phyloP scores from a whole-genome alignment of 495 filamentous ascomycete genomes.

The Aspergillus panamensis region DNA sequence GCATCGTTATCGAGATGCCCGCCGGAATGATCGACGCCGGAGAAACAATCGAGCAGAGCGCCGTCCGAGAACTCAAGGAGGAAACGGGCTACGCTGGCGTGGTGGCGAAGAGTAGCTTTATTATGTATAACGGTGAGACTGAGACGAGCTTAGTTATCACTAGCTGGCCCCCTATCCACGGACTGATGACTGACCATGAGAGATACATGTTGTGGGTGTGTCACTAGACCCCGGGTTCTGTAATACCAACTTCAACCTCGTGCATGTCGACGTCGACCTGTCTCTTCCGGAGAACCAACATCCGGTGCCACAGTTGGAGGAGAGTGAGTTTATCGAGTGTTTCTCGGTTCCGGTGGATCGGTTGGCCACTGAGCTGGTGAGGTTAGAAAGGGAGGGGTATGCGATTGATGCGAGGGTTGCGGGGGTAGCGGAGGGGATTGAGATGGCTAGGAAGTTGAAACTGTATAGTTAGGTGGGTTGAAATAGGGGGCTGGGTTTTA shows the following conservation, averaged over 20 bases:
- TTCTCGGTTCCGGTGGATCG: slow-evolving; percentile 67
- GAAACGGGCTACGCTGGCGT: slow-evolving; percentile 90
- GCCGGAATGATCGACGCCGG: slow-evolving; percentile 81
- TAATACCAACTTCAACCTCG: slow-evolving; percentile 82
- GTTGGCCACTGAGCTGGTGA: slow-evolving; percentile 64
- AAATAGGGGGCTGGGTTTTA: too few relatives aligned
- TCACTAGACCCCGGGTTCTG: slow-evolving; percentile 68
- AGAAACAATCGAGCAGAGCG: slow-evolving; percentile 74
- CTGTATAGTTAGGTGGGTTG: slow-evolving; percentile 17
- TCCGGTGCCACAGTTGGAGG: slow-evolving; percentile 72
- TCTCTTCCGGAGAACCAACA: slow-evolving; percentile 63
- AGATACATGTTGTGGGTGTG: not conserved
- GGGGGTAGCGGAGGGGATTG: slow-evolving; percentile 80
- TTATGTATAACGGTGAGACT: slow-evolving; percentile 79
- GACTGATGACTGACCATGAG: too few relatives aligned
- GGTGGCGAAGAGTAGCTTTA: slow-evolving; percentile 59
- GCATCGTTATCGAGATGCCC: slow-evolving; percentile 76
- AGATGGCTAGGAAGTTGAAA: slow-evolving; percentile 64
- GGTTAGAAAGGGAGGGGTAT: slow-evolving; percentile 68
- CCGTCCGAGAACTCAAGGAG: slow-evolving; percentile 85
- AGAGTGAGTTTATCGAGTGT: slow-evolving; percentile 86
- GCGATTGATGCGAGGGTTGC: slow-evolving; percentile 85
- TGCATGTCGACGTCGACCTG: slow-evolving; percentile 81
- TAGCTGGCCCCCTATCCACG: too few relatives aligned
- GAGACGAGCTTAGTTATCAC: too few relatives aligned